Evolutionary conservation across 805 yeast genomes (phyloP), one percentile per base, ranked within the genome.

Genomic region (Spencermartinsiella europaea): DNA sequence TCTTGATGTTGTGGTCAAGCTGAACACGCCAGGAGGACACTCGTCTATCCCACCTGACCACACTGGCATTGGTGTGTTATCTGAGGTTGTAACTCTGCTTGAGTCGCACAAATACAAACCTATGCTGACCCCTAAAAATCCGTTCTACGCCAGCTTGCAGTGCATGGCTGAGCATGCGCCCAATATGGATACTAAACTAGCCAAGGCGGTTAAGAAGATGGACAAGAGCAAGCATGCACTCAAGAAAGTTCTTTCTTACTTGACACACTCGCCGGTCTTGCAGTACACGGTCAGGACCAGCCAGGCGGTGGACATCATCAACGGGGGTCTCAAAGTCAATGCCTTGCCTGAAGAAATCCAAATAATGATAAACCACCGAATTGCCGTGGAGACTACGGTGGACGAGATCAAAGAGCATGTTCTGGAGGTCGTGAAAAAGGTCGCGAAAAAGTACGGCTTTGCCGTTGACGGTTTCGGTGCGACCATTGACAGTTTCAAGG

Each of bases 41-140:
- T 79, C 91, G 1, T 82, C 90, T 5, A 62, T 74, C n/a, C 93
- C 95, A 5, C 91, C 90, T 1, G 82, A 77, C 40, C 93, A 86
- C 59, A 85, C 95, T 3, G 74, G 84, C 1, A 84, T 87, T 64
- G 95, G 93, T 10, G 74, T 86, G 33, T 69, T 81, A 43, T 71
- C 87, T 2, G 79, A 82, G 47, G 67, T 85, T 46, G 70, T 81
- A 8, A 63, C 69, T 7, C 54, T 62, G 15, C 67, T 86, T 35
- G 95, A 88, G 62, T 61, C 64, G 8, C 73, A 76, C 49, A 82
- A 81, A 5, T 81, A 69, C 56, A 60, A 66, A 16, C 69, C 81
- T 1, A 51, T 66, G 10, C 62, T 85, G 33, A 64, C 77, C 7
- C 53, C 64, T 2, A 66, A 65, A 41, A 87, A 83, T 64, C 96